phyloP scores from a whole-genome alignment of 2,329 filamentous ascomycete species.

The Nannizzia gypsea region DNA sequence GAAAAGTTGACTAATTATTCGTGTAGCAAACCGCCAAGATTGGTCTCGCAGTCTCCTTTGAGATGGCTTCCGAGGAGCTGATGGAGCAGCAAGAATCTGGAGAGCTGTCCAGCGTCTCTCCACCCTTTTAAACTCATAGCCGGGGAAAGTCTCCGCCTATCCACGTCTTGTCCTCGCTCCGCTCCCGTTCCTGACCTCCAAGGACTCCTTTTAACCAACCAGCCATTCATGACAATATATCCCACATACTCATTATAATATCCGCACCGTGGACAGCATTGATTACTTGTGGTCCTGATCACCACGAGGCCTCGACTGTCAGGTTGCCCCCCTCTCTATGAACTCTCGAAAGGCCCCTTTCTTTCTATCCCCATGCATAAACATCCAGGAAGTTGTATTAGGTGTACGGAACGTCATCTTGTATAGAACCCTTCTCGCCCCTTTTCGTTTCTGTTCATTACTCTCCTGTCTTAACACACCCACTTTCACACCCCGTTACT shows the following conservation, averaged over 20 bases:
- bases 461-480: conserved; percentile 2
- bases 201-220: neutral
- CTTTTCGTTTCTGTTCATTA: neutral
- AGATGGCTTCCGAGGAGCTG: conserved; percentile 71
- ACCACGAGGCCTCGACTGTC: neutral
- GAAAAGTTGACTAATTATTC: conserved; percentile 10
- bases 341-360: neutral
- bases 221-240: neutral
- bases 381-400: conserved; percentile 2
- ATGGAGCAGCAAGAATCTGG: conserved; percentile 66
- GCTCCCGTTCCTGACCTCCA: neutral
- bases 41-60: conserved; percentile 84
- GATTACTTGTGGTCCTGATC: neutral
- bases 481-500: neutral
- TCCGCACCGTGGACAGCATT: neutral
- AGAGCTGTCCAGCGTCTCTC: conserved; percentile 33
- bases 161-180: neutral
- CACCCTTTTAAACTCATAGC: conserved; percentile 35
- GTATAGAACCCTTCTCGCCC: neutral
- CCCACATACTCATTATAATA: neutral
- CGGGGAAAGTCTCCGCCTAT: neutral
- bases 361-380: neutral
- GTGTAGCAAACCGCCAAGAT: conserved; percentile 84
- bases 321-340: neutral
- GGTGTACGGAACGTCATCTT: conserved; percentile 4